These are phyloP conservation scores for Chrysopogon serrulatus DNA, from an alignment of 176 grass and related monocot genomes.

Conservation along the genomic window DNA sequence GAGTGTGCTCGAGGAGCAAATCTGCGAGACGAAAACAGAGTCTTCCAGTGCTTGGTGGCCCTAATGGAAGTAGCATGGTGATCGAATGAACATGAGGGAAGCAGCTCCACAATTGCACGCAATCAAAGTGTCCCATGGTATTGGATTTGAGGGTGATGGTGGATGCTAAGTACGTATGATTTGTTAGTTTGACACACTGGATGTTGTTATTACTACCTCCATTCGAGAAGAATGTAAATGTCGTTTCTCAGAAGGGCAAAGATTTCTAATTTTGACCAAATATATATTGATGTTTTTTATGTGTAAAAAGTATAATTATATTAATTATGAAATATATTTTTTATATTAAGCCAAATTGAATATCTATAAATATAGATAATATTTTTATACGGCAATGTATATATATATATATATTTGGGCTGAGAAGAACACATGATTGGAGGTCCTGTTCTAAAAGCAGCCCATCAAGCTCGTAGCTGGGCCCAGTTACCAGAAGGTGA, in stretches of 20 bases:
- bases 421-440: neutral
- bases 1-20: neutral
- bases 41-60: neutral
- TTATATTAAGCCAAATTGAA: no score
- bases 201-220: no score
- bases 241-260: no score
- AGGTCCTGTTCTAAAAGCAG: neutral
- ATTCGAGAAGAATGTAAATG: no score
- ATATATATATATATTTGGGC: neutral
- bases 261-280: no score
- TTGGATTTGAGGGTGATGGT: neutral
- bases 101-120: neutral
- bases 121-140: neutral
- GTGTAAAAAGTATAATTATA: no score
- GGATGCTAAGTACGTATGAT: neutral
- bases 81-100: conserved; percentile 17
- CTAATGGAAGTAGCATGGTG: conserved; percentile 4
- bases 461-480: neutral
- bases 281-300: no score
- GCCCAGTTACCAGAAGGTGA: neutral
- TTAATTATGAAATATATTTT: no score
- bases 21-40: neutral
- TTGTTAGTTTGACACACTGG: neutral
- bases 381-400: no score
- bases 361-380: no score